A percentile compares a stretch with the other conserved stretches of the same genome.
These are phyloP conservation scores for Cadophora malorum DNA, from an alignment of 2,329 filamentous ascomycete genomes.

Conservation along the genomic window DNA sequence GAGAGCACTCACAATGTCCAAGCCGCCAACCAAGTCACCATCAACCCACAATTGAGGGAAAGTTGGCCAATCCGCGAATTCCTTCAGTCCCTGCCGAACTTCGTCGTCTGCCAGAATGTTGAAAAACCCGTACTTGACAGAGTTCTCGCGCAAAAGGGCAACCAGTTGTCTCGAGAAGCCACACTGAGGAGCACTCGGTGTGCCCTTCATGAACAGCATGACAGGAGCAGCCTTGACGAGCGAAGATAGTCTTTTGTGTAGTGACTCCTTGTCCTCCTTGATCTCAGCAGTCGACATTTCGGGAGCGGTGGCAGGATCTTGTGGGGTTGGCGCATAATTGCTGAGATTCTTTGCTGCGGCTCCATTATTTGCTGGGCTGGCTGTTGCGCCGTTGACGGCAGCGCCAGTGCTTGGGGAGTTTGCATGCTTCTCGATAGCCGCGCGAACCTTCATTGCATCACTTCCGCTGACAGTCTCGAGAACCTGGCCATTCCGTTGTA, in stretches of 20 bases:
- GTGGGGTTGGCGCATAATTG: slow-evolving; percentile 36
- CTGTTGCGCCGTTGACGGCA: slow-evolving; percentile 25
- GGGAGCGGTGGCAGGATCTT: slow-evolving; percentile 39
- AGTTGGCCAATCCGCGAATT: slow-evolving; percentile 98
- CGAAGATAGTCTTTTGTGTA: slow-evolving; percentile 80
- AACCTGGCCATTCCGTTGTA: slow-evolving; percentile 76
- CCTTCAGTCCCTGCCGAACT: slow-evolving; percentile 93
- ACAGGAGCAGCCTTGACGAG: slow-evolving; percentile 95
- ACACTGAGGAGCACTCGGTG: slow-evolving; percentile 83
- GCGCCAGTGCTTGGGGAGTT: slow-evolving; percentile 28
- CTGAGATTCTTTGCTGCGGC: slow-evolving; percentile 50
- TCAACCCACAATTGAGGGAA: slow-evolving; percentile 94
- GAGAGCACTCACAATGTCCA: slow-evolving; percentile 82
- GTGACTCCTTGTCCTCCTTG: slow-evolving; percentile 77
- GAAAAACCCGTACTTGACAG: slow-evolving; percentile 97
- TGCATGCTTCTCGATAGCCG: slow-evolving; percentile 84
- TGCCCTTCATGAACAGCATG: slow-evolving; percentile 99
- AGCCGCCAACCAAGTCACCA: slow-evolving; percentile 87
- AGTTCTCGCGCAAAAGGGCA: slow-evolving; percentile 82
- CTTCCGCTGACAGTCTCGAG: slow-evolving; percentile 89
- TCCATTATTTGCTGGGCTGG: slow-evolving; percentile 46
- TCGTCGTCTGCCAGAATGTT: slow-evolving; percentile 98
- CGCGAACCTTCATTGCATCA: slow-evolving; percentile 83
- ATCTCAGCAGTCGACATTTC: slow-evolving; percentile 49
- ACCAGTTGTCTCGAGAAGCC: slow-evolving; percentile 93